Percentiles rank a stretch among this genome's conserved stretches.
These are phyloP conservation scores for Rosa lucieae DNA, from an alignment of 306 rosid genomes.

Conservation along the genomic window DNA sequence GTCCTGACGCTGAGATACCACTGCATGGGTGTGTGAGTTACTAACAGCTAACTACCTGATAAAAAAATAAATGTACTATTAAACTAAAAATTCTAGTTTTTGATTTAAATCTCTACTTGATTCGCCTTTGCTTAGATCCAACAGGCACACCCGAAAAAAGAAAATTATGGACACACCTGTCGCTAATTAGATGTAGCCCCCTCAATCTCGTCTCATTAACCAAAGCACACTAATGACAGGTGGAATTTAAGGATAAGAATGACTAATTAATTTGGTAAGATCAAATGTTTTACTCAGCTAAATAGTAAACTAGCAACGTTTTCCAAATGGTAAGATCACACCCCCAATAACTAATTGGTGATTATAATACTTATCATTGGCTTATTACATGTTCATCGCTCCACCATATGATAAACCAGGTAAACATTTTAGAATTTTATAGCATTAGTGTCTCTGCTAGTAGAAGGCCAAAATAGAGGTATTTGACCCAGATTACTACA, in stretches of 20 bases:
- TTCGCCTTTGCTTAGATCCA: too few relatives aligned
- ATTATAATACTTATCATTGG: neutral
- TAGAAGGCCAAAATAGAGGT: neutral
- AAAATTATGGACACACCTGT: neutral
- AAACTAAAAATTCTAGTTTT: neutral
- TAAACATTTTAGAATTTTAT: too few relatives aligned
- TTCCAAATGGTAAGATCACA: neutral
- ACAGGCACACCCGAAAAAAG: neutral
- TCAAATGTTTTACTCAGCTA: neutral
- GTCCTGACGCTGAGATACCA: too few relatives aligned
- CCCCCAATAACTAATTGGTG: neutral
- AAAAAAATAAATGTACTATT: neutral
- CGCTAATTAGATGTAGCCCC: neutral
- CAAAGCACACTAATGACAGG: conserved; percentile 7
- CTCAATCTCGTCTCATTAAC: conserved; percentile 9
- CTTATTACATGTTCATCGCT: neutral
- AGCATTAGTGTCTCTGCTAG: neutral
- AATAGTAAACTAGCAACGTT: neutral
- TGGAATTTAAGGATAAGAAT: conserved; percentile 2
- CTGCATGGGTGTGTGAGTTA: too few relatives aligned
- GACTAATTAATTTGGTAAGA: neutral
- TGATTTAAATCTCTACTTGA: neutral
- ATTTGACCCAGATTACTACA: neutral
- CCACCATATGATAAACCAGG: neutral
- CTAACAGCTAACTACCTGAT: too few relatives aligned